A percentile compares a stretch with the other conserved stretches of the same genome.
Evolutionary conservation across 139 green algal genomes (phyloP).

Genomic region (Micromonas pusilla): DNA sequence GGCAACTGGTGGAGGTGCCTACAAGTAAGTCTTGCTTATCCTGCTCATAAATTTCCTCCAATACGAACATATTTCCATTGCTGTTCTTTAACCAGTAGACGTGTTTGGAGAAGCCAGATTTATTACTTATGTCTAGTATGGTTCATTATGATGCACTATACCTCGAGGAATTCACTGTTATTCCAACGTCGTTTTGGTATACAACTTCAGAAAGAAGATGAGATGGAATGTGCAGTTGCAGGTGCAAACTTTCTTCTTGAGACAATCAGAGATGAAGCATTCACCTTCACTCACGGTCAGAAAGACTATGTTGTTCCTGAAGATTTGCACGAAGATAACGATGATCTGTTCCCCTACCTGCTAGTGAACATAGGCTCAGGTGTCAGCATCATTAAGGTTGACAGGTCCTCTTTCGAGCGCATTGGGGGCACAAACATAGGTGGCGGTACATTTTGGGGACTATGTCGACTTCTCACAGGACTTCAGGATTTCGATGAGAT

Average conservation of each 20-base stretch:
- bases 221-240: conserved; percentile 85
- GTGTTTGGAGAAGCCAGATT: too few species aligned
- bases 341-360: conserved; percentile 74
- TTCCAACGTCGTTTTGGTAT: conserved; percentile 82
- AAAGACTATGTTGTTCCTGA: conserved; percentile 25
- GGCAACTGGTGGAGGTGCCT: conserved; percentile 68
- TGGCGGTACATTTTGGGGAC: conserved; percentile 97
- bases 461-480: conserved; percentile 68
- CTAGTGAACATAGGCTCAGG: conserved; percentile 86
- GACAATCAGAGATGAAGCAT: conserved; percentile 89
- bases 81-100: too few species aligned
- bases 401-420: conserved; percentile 56
- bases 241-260: conserved; percentile 93
- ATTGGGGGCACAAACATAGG: conserved; percentile 88
- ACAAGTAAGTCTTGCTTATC: conserved; percentile 52
- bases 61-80: too few species aligned
- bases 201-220: conserved; percentile 83
- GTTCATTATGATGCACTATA: too few species aligned
- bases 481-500: conserved; percentile 89
- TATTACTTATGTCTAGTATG: too few species aligned
- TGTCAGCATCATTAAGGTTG: conserved; percentile 87
- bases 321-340: background rate
- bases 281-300: conserved; percentile 63
- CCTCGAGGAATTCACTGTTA: background rate
- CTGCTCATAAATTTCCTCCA: too few species aligned